Evolutionary conservation across 2,329 filamentous ascomycete species (phyloP).

Genomic region (Diaporthe ampelina): DNA sequence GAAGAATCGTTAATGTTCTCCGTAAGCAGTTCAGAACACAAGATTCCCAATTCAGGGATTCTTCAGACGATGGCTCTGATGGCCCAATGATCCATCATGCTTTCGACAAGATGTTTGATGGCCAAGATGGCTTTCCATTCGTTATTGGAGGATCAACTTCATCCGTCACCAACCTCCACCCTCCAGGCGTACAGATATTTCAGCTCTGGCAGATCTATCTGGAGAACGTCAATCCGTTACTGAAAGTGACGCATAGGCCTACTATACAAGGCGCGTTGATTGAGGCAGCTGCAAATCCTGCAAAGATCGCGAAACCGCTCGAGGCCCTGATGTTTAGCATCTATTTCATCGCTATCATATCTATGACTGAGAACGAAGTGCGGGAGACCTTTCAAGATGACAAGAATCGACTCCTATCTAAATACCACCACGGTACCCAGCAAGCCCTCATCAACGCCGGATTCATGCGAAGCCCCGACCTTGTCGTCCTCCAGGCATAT

Average conservation of each 20-base stretch:
- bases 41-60: slow-evolving; percentile 64
- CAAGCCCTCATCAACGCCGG: slow-evolving; percentile 76
- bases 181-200: slow-evolving; percentile 70
- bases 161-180: slow-evolving; percentile 64
- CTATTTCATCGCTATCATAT: slow-evolving; percentile 71
- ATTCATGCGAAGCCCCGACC: slow-evolving; percentile 76
- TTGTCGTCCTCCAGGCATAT: slow-evolving; percentile 77
- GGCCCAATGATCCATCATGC: slow-evolving; percentile 69
- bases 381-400: slow-evolving; percentile 65
- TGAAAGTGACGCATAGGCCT: slow-evolving; percentile 77
- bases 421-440: slow-evolving; percentile 71
- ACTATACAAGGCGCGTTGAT: slow-evolving; percentile 76
- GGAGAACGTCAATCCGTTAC: slow-evolving; percentile 76
- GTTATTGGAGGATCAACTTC: slow-evolving; percentile 61
- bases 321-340: slow-evolving; percentile 79
- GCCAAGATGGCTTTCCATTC: slow-evolving; percentile 71
- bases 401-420: slow-evolving; percentile 63
- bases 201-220: slow-evolving; percentile 79
- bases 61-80: slow-evolving; percentile 69
- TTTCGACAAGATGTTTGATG: slow-evolving; percentile 71
- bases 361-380: slow-evolving; percentile 69
- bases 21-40: slow-evolving; percentile 60
- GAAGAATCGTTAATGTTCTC: neutral
- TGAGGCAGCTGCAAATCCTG: slow-evolving; percentile 69
- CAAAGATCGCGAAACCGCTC: slow-evolving; percentile 67